These are phyloP conservation scores for Eucalyptus paniculata DNA, from an alignment of 345 rosid genomes.

Conservation along the genomic window DNA sequence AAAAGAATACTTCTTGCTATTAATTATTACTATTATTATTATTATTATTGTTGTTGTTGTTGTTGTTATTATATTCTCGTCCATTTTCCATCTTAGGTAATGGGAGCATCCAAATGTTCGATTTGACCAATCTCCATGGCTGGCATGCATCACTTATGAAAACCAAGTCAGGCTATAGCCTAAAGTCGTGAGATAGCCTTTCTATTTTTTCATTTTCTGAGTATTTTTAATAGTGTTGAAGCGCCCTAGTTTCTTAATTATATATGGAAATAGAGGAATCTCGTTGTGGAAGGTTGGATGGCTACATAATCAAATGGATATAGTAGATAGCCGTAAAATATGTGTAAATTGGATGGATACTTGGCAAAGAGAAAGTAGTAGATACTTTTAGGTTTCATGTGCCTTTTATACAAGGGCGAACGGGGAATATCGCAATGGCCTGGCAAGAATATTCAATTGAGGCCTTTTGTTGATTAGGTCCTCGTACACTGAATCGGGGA, in stretches of 20 bases:
- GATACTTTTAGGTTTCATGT: not conserved
- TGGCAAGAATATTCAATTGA: not conserved
- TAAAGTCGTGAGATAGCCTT: not conserved
- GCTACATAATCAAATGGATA: not conserved
- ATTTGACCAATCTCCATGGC: not conserved
- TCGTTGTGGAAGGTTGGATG: not conserved
- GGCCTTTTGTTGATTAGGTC: not conserved
- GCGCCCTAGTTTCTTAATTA: not conserved
- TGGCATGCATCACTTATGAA: not conserved
- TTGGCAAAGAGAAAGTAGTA: not conserved
- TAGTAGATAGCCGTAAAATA: not conserved
- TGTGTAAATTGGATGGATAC: not conserved
- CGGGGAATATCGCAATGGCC: not conserved
- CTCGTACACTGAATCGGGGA: not conserved
- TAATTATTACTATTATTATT: not conserved
- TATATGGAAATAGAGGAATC: not conserved
- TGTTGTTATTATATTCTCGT: no score
- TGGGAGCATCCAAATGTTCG: not conserved
- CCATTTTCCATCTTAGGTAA: not conserved
- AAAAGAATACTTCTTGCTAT: not conserved
- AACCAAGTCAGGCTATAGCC: not conserved
- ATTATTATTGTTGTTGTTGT: not conserved
- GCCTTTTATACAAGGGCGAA: not conserved
- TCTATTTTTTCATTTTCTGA: not conserved
- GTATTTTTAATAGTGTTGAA: not conserved